Evolutionary conservation across 2,329 filamentous ascomycete species (phyloP).

Genomic region (Cladophialophora chaetospira): DNA sequence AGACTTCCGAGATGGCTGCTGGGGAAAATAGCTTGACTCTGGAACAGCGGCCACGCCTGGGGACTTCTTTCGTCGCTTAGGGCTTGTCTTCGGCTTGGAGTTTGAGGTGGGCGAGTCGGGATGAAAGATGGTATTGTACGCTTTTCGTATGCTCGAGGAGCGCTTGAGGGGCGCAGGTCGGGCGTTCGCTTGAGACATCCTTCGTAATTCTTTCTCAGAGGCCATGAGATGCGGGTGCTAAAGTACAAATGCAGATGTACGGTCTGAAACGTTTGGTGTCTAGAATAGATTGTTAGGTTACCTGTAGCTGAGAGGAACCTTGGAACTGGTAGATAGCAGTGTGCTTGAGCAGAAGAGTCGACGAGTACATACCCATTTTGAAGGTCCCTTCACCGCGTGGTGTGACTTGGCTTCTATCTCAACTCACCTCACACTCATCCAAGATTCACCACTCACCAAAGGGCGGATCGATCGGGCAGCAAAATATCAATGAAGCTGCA

Average conservation of each 20-base stretch:
- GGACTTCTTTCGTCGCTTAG: slow-evolving; percentile 10
- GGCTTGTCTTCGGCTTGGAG: neutral
- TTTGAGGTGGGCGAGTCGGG: slow-evolving; percentile 5
- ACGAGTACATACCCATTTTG: slow-evolving; percentile 4
- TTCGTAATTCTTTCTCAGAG: slow-evolving; percentile 25
- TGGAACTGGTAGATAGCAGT: neutral
- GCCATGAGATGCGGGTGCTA: slow-evolving; percentile 18
- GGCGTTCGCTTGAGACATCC: slow-evolving; percentile 23
- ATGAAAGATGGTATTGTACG: slow-evolving; percentile 29
- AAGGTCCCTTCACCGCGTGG: neutral
- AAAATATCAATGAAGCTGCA: slow-evolving; percentile 24
- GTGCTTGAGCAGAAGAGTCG: neutral
- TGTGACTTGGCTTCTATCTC: slow-evolving; percentile 3
- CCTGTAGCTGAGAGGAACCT: neutral
- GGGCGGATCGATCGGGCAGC: slow-evolving; percentile 25
- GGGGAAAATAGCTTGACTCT: slow-evolving; percentile 4
- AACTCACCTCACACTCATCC: neutral
- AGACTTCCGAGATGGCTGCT: too few relatives aligned
- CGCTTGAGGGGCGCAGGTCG: slow-evolving; percentile 23
- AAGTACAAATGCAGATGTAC: slow-evolving; percentile 9
- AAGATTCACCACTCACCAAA: neutral
- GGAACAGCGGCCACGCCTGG: slow-evolving; percentile 1
- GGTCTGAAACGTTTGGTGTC: neutral
- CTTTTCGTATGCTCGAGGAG: slow-evolving; percentile 25
- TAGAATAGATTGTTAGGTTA: slow-evolving; percentile 15